Evolutionary conservation across 805 yeast species (phyloP).

Genomic region (Hanseniaspora pseudoguilliermondii): DNA sequence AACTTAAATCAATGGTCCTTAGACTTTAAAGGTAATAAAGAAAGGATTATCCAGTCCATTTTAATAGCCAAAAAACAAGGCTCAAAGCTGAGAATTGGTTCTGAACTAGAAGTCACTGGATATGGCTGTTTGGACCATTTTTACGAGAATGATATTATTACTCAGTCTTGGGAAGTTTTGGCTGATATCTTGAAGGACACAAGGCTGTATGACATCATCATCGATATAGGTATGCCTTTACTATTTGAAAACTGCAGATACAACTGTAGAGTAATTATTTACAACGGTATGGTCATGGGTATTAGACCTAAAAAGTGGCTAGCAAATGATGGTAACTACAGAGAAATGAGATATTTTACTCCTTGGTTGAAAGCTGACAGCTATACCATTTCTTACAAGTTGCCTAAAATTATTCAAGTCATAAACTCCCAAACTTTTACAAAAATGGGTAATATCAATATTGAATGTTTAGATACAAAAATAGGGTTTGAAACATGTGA

Average conservation of each 20-base stretch:
- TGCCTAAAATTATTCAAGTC: constrained; percentile 59
- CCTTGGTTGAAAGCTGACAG: constrained; percentile 68
- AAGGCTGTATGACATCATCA: constrained; percentile 61
- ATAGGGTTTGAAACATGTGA: constrained; percentile 98
- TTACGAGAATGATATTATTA: constrained; percentile 72
- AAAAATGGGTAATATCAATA: constrained; percentile 80
- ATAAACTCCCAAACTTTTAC: constrained; percentile 57
- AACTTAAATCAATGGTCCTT: constrained; percentile 97
- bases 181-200: constrained; percentile 55
- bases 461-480: constrained; percentile 72
- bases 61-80: constrained; percentile 58
- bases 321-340: constrained; percentile 95
- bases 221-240: constrained; percentile 93
- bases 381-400: constrained; percentile 41
- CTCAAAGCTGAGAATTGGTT: constrained; percentile 85
- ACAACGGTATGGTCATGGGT: constrained; percentile 63
- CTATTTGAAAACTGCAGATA: constrained; percentile 76
- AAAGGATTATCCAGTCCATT: constrained; percentile 75
- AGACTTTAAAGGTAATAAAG: constrained; percentile 94
- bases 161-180: constrained; percentile 92
- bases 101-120: constrained; percentile 89
- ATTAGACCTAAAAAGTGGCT: constrained; percentile 87
- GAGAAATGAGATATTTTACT: constrained; percentile 94
- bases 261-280: constrained; percentile 78
- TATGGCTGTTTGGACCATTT: constrained; percentile 93